These are phyloP conservation scores for Chamaecrista fasciculata DNA, from an alignment of 306 rosid genomes.

Conservation along the genomic window DNA sequence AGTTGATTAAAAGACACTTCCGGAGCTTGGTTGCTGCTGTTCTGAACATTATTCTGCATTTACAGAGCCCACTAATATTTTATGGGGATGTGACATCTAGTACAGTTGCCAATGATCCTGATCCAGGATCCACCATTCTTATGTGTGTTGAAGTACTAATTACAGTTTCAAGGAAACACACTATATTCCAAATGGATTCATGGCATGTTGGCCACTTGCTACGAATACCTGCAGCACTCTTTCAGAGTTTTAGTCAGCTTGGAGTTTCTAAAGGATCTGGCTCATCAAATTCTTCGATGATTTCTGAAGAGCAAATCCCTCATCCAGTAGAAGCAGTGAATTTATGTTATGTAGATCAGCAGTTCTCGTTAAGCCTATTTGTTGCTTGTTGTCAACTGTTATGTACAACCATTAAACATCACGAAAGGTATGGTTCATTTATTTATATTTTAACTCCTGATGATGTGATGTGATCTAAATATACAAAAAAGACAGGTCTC, in stretches of 20 bases:
- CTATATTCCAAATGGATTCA: slow-evolving; percentile 61
- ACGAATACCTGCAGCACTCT: slow-evolving; percentile 76
- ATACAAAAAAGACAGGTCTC: background rate
- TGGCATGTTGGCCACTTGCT: slow-evolving; percentile 72
- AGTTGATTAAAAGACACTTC: slow-evolving; percentile 73
- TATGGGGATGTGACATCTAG: slow-evolving; percentile 37
- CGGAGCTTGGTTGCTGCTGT: slow-evolving; percentile 58
- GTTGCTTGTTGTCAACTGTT: slow-evolving; percentile 76
- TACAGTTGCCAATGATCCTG: slow-evolving; percentile 49
- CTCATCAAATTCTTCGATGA: slow-evolving; percentile 34
- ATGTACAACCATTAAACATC: slow-evolving; percentile 68
- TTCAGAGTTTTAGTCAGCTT: slow-evolving; percentile 59
- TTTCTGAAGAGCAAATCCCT: slow-evolving; percentile 38
- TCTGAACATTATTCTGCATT: slow-evolving; percentile 72
- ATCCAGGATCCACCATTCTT: slow-evolving; percentile 84
- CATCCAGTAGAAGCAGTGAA: slow-evolving; percentile 39
- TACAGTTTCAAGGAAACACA: slow-evolving; percentile 68
- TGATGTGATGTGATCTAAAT: background rate
- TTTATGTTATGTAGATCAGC: slow-evolving; percentile 43
- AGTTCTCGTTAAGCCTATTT: slow-evolving; percentile 61
- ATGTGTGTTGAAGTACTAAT: slow-evolving; percentile 86
- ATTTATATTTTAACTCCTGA: slow-evolving; percentile 25
- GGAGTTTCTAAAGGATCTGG: slow-evolving; percentile 44
- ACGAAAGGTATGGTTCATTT: slow-evolving; percentile 56
- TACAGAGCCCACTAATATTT: slow-evolving; percentile 66